Base-by-base conservation (phyloP, 2,329 filamentous ascomycete genomes). In the Fusarium euwallaceae region DNA sequence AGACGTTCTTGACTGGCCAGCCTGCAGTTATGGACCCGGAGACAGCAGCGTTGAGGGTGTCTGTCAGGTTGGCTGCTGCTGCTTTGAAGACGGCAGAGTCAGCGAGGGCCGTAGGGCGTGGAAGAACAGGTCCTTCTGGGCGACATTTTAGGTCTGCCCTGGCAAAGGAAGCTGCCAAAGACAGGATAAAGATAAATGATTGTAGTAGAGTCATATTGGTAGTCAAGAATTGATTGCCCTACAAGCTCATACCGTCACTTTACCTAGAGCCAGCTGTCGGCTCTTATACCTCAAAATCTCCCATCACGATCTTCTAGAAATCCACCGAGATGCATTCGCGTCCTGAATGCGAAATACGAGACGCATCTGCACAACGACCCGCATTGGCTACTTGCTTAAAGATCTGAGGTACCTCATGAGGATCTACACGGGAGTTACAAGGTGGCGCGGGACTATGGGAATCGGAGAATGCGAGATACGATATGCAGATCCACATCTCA, bases 1-100 rank as follows among this genome's bases (percentile, higher is more conserved):
- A 85, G 0, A 81, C 79, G 34, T 85, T 84, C 0, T 78, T 70
- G 0, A 81, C 75, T 0, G 80, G 70, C 80, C 82, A 86, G 0
- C 83, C 83, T 2, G 80, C 80, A 4, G 76, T 77, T 11, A 84
- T 81, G 2, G 78, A 71, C 0, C 82, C 81, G 0, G 76, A 58
- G 0, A 85, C 29, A 0, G 83, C 82, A 5, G 77, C 73, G 6
- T 83, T 68, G 4, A 85, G 72, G 1, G 69, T 70, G 0, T 71
- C 39, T 0, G 79, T 79, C 4, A 86, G 71, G 17, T 78, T 80
- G 11, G 64, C 45, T 0, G 79, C 76, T 1, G 81, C 83, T 10
- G 69, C 56, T 61, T 76, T 68, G 51, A 86, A 77, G 39, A 72
- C 61, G 5, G 78, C 45, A 0, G 82, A 81, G 0, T 71, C 29